phyloP scores from a whole-genome alignment of 495 filamentous ascomycete species.

The Aspergillus asperescens region DNA sequence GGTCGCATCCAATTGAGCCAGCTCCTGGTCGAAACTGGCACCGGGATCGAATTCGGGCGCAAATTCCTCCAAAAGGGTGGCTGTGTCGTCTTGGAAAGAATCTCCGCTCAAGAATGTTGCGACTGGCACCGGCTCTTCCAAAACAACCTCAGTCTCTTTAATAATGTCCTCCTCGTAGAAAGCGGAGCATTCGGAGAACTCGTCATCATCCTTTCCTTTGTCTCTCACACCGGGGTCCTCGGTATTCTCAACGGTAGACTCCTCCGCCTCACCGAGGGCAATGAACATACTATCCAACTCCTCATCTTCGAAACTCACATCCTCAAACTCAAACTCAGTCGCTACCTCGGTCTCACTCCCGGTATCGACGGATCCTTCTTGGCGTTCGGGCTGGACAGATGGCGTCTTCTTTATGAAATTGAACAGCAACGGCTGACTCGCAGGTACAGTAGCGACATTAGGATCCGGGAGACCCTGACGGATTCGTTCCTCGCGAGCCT shows the following conservation, averaged over 20 bases:
- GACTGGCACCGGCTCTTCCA: neutral
- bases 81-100: slow-evolving; percentile 43
- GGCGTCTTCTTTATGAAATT: slow-evolving; percentile 32
- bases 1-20: slow-evolving; percentile 22
- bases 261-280: neutral
- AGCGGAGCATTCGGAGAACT: slow-evolving; percentile 40
- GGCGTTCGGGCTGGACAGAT: neutral
- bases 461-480: slow-evolving; percentile 42
- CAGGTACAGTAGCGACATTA: slow-evolving; percentile 32
- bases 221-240: neutral
- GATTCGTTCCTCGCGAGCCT: slow-evolving; percentile 39
- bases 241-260: neutral
- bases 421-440: slow-evolving; percentile 45
- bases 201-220: slow-evolving; percentile 25
- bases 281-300: slow-evolving; percentile 16
- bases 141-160: slow-evolving; percentile 22
- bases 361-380: neutral
- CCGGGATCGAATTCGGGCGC: slow-evolving; percentile 26
- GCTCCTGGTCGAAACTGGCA: slow-evolving; percentile 23
- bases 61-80: slow-evolving; percentile 35
- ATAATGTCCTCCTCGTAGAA: slow-evolving; percentile 36
- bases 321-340: slow-evolving; percentile 21
- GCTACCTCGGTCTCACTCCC: slow-evolving; percentile 6
- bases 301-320: slow-evolving; percentile 16
- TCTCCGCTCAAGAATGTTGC: slow-evolving; percentile 11